Percentiles rank a stretch among this genome's conserved stretches.
These are phyloP conservation scores for Colletotrichum zoysiae DNA, from an alignment of 2,329 filamentous ascomycete species.

Conservation along the genomic window DNA sequence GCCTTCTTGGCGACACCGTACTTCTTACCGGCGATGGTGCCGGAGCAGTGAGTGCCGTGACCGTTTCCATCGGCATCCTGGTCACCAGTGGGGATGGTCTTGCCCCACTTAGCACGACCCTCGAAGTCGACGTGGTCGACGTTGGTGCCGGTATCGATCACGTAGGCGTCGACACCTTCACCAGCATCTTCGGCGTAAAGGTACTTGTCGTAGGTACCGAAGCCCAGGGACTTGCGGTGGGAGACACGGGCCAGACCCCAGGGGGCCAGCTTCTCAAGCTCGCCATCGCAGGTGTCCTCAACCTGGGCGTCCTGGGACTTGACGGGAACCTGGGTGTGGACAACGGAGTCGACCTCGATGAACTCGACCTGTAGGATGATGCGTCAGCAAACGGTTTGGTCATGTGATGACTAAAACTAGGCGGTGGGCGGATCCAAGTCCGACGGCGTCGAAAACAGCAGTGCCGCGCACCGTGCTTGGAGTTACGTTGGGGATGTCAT, in stretches of 20 bases:
- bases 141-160: conserved; percentile 98
- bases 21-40: conserved; percentile 97
- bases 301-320: conserved; percentile 45
- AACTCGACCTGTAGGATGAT: conserved; percentile 82
- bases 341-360: conserved; percentile 93
- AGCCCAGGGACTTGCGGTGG: conserved; percentile 87
- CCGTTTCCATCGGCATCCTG: conserved; percentile 95
- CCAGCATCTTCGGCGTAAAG: conserved; percentile 90
- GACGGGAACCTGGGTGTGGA: conserved; percentile 78
- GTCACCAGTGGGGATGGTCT: conserved; percentile 90
- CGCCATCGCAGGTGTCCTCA: conserved; percentile 62
- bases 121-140: conserved; percentile 95
- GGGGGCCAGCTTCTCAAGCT: conserved; percentile 91
- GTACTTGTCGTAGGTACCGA: conserved; percentile 98
- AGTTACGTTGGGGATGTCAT: neutral
- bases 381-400: conserved; percentile 34
- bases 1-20: conserved; percentile 99
- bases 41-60: conserved; percentile 99
- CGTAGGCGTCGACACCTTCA: conserved; percentile 98
- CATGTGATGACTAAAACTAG: conserved; percentile 13
- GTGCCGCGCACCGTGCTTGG: neutral
- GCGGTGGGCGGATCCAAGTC: neutral
- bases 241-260: conserved; percentile 99
- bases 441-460: neutral
- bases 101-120: conserved; percentile 94